Base-by-base conservation (phyloP, 805 yeast genomes). In the Kurtzmaniella cleridarum region DNA sequence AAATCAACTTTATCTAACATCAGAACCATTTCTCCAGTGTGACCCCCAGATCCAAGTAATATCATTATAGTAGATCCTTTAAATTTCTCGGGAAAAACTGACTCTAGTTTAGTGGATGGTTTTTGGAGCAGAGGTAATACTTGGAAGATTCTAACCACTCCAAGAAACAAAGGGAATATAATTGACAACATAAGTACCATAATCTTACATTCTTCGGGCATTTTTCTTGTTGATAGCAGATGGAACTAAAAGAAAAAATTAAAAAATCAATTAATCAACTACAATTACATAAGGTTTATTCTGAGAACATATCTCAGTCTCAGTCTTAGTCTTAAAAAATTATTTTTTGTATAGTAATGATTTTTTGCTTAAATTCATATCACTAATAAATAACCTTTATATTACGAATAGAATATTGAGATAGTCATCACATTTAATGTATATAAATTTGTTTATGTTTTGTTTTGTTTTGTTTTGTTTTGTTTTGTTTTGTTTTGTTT, bases 41-140 rank as follows among this genome's bases (percentile, higher is more conserved):
- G 98, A 2, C 97, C 98, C 1, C 98, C 98, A 0, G 96, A 88
- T 0, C 98, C 98, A 9, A 91, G 62, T n/a, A 88, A 69, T 0
- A 84, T 65, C 74, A 84, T 71, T 17, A 77, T 42, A 32, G 59
- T 60, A 3, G 52, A 40, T 2, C 59, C 59, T 24, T 38, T 26
- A 9, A 30, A 12, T 10, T 31, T 37, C 10, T 32, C 7, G 3
- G 48, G 44, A 3, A 48, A 34, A 3, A 31, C 39, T 30, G 24
- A n/a, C 15, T 23, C 5, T 34, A 30, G 7, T 20, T 27, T 9
- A 5, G 32, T 23, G 5, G 38, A 11, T 15, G 41, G 42, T 9
- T 45, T n/a, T 18, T 41, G 38, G 8, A 47, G 37, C 9, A 47
- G 45, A 9, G 67, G 67, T 10, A 59, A 41, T 3, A 62, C 46